Conservation (phyloP, 768 basidiomycete genomes). For the Astraeus odoratus region DNA sequence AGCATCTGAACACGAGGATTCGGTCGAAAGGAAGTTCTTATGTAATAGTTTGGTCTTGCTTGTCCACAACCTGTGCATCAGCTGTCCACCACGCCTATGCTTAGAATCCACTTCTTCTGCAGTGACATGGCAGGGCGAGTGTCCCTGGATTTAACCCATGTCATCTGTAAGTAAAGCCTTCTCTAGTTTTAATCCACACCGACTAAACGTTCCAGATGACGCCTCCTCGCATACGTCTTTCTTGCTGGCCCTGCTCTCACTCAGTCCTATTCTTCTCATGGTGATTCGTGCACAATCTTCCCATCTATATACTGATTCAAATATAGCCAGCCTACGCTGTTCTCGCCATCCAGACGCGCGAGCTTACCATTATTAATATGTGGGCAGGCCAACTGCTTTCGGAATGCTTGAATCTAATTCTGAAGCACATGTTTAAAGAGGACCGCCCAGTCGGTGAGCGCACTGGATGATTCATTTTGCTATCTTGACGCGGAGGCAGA, state of each 20-base stretch:
- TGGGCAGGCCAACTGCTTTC: conserved; percentile 74
- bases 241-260: conserved; percentile 53
- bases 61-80: background rate
- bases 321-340: conserved; percentile 71
- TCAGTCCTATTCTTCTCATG: conserved; percentile 70
- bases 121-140: conserved; percentile 21
- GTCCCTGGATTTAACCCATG: conserved; percentile 61
- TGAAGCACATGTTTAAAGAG: conserved; percentile 64
- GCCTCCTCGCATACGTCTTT: conserved; percentile 52
- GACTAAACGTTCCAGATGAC: conserved; percentile 40
- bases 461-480: background rate
- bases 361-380: conserved; percentile 76
- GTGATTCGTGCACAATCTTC: too few relatives aligned
- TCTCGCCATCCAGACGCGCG: conserved; percentile 67
- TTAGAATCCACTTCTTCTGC: background rate
- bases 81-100: background rate
- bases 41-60: too few relatives aligned
- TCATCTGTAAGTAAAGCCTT: conserved; percentile 42
- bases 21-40: too few relatives aligned
- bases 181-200: background rate
- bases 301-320: conserved; percentile 2
- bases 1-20: too few relatives aligned
- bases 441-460: conserved; percentile 59
- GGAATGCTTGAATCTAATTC: conserved; percentile 59
- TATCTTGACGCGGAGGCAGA: conserved; percentile 6